phyloP scores from a whole-genome alignment of 148 eudicot genomes.

The Heliosperma pusillum region DNA sequence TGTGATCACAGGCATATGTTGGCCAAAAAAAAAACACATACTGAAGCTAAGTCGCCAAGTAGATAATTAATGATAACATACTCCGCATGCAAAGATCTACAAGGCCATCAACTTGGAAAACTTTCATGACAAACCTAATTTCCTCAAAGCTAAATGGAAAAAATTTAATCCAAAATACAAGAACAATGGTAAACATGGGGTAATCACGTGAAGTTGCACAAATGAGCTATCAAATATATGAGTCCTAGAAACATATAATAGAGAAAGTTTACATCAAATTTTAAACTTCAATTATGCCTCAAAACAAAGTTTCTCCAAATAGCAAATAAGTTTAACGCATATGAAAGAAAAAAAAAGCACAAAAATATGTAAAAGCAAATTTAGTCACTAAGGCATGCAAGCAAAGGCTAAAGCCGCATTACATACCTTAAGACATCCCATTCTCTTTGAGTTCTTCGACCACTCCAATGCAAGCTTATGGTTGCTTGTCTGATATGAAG shows the following conservation, averaged over 20 bases:
- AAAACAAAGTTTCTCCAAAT: not conserved
- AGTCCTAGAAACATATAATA: not conserved
- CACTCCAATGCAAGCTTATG: conserved; percentile 72
- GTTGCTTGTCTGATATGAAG: conserved; percentile 66
- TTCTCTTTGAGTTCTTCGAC: conserved; percentile 56
- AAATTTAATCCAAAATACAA: too few species aligned
- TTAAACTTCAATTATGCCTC: not conserved
- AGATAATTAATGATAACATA: not conserved
- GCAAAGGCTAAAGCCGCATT: not conserved
- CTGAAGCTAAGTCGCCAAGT: not conserved
- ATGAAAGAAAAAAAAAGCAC: not conserved
- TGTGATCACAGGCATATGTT: not conserved
- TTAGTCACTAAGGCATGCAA: not conserved
- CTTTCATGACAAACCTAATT: not conserved
- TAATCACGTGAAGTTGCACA: not conserved
- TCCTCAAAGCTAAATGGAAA: not conserved
- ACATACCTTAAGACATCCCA: conserved; percentile 69
- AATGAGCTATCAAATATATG: not conserved
- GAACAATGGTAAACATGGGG: too few species aligned
- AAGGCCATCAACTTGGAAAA: too few species aligned
- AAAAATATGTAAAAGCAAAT: not conserved
- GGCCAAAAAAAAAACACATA: not conserved
- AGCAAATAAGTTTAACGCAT: not conserved
- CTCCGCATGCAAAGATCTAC: not conserved
- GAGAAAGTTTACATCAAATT: not conserved